A percentile compares a stretch with the other conserved stretches of the same genome.
Conservation (phyloP, 2,329 filamentous ascomycete genomes). For the Exophiala alcalophila region DNA sequence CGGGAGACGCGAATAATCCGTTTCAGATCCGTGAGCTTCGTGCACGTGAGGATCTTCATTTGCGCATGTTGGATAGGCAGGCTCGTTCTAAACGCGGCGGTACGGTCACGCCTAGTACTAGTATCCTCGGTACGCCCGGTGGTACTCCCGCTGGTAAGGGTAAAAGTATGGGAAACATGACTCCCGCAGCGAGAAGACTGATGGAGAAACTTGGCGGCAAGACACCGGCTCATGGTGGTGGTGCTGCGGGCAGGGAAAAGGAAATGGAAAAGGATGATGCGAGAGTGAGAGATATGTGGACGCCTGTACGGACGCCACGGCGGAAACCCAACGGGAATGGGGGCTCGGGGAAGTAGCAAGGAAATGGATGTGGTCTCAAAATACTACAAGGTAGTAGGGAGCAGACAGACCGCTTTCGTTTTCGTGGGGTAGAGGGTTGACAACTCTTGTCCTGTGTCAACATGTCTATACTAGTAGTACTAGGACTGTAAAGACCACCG, state of each 20-base stretch:
- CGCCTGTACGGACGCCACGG: conserved; percentile 38
- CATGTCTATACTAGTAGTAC: too few relatives aligned
- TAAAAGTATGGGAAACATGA: conserved; percentile 43
- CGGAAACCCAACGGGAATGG: conserved; percentile 21
- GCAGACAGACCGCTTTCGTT: too few relatives aligned
- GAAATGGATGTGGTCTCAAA: too few relatives aligned
- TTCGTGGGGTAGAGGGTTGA: too few relatives aligned
- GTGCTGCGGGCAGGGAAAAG: too few relatives aligned
- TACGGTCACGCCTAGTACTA: too few relatives aligned
- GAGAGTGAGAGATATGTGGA: conserved; percentile 36
- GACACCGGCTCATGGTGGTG: conserved; percentile 32
- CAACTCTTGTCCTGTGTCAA: too few relatives aligned
- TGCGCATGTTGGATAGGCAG: conserved; percentile 75
- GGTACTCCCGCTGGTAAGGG: conserved; percentile 15
- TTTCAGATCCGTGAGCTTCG: conserved; percentile 76
- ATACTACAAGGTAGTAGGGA: too few relatives aligned
- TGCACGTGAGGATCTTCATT: conserved; percentile 75
- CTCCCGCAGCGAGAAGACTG: conserved; percentile 45
- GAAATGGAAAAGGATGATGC: conserved; percentile 22
- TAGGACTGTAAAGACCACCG: too few relatives aligned
- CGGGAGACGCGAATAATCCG: conserved; percentile 63
- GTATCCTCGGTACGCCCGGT: too few relatives aligned
- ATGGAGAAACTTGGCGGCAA: conserved; percentile 39
- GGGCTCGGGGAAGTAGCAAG: too few relatives aligned
- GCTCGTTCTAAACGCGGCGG: too few relatives aligned